Evolutionary conservation across 2,329 filamentous ascomycete species (phyloP).

Genomic region (Xylariaceae sp.): DNA sequence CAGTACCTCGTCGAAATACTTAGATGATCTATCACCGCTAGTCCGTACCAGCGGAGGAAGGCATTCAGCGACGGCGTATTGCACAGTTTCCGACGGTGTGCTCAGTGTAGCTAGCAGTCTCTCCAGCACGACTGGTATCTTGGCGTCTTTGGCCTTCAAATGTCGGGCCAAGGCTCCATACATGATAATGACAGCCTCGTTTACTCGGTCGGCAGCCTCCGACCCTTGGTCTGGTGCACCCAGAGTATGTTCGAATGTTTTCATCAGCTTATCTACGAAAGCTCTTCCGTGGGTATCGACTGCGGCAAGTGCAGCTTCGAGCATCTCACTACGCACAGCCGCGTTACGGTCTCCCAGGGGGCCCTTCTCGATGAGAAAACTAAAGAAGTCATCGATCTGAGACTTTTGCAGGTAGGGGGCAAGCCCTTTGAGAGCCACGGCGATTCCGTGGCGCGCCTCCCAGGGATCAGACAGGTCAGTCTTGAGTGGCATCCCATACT

Average conservation of each 20-base stretch:
- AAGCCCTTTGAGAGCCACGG: constrained; percentile 80
- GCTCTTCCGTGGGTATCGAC: constrained; percentile 77
- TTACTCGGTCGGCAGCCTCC: constrained; percentile 80
- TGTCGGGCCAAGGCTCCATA: constrained; percentile 92
- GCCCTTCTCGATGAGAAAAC: constrained; percentile 80
- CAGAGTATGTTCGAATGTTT: constrained; percentile 83
- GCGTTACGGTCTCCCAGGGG: constrained; percentile 80
- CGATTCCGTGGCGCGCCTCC: constrained; percentile 87
- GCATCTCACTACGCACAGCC: constrained; percentile 81
- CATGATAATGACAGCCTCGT: constrained; percentile 95
- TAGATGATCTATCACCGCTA: constrained; percentile 69
- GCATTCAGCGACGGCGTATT: constrained; percentile 93
- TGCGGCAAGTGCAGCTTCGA: constrained; percentile 78
- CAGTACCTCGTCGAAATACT: constrained; percentile 76
- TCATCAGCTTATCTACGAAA: constrained; percentile 86
- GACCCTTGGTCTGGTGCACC: constrained; percentile 79
- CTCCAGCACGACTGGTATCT: constrained; percentile 83
- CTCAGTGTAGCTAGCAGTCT: constrained; percentile 81
- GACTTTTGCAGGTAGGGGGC: constrained; percentile 63
- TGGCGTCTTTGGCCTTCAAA: constrained; percentile 76
- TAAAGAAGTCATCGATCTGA: constrained; percentile 72
- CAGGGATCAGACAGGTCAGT: constrained; percentile 83
- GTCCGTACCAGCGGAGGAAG: constrained; percentile 85
- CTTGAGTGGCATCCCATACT: constrained; percentile 92
- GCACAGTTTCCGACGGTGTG: constrained; percentile 93